Evolutionary conservation across 495 filamentous ascomycete species (phyloP).

Genomic region (Glutinoglossum americanum): DNA sequence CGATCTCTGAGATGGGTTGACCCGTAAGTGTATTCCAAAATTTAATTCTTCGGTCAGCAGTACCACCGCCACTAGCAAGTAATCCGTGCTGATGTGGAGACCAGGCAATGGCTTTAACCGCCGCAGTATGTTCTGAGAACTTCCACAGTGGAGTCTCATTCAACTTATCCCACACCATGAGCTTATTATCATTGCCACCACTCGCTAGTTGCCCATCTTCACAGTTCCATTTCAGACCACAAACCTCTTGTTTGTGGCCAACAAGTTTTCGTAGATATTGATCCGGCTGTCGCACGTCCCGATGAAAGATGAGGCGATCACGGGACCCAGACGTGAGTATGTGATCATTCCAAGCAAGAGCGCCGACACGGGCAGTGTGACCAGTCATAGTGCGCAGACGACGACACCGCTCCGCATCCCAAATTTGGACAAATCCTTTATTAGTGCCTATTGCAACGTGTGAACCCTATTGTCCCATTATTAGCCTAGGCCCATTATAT

Average conservation of each 20-base stretch:
- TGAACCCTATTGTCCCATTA: conserved; percentile 36
- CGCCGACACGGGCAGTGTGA: conserved; percentile 75
- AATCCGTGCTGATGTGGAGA: conserved; percentile 86
- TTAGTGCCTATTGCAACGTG: conserved; percentile 87
- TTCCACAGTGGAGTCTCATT: conserved; percentile 72
- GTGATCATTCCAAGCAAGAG: conserved; percentile 93
- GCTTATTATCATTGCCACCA: conserved; percentile 93
- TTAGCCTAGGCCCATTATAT: background rate
- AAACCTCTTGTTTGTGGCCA: conserved; percentile 98
- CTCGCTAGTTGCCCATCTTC: conserved; percentile 90
- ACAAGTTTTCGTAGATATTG: conserved; percentile 65
- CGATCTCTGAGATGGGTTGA: conserved; percentile 57
- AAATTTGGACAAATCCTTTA: conserved; percentile 89
- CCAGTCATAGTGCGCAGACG: conserved; percentile 89
- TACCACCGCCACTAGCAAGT: conserved; percentile 88
- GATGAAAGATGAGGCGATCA: conserved; percentile 81
- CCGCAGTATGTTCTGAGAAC: conserved; percentile 80
- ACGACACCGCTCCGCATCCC: conserved; percentile 74
- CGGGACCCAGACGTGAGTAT: conserved; percentile 89
- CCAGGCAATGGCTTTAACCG: conserved; percentile 98
- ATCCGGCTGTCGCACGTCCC: conserved; percentile 82
- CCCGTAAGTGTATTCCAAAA: conserved; percentile 89
- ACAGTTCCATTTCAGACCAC: conserved; percentile 91
- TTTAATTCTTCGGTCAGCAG: conserved; percentile 84
- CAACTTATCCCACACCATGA: conserved; percentile 95